Conservation (phyloP, 2,329 filamentous ascomycete species). For the Aspergillus ibericus region DNA sequence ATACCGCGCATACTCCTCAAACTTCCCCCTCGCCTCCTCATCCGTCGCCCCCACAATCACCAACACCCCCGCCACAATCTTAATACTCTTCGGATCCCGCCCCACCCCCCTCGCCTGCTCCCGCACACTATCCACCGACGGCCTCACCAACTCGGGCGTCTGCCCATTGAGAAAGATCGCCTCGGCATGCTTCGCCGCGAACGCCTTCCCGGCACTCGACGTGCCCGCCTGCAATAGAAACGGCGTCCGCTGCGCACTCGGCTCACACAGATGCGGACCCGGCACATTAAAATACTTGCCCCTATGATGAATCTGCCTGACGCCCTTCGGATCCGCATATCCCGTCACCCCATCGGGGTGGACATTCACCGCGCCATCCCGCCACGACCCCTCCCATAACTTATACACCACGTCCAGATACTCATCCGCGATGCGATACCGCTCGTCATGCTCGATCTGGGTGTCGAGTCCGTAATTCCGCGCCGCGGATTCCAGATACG, state of each 20-base stretch:
- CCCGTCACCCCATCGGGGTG: slow-evolving; percentile 15
- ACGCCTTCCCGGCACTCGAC: slow-evolving; percentile 47
- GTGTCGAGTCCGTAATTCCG: slow-evolving; percentile 48
- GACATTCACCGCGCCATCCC: slow-evolving; percentile 41
- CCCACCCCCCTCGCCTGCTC: slow-evolving; percentile 40
- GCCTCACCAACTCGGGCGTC: slow-evolving; percentile 42
- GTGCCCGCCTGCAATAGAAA: slow-evolving; percentile 52
- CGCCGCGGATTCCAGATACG: slow-evolving; percentile 50
- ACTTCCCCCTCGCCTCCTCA: slow-evolving; percentile 46
- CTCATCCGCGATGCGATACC: slow-evolving; percentile 51
- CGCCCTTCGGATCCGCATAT: slow-evolving; percentile 37
- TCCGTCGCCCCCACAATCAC: slow-evolving; percentile 48
- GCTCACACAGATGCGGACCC: slow-evolving; percentile 48
- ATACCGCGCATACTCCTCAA: slow-evolving; percentile 44
- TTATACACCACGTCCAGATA: slow-evolving; percentile 50
- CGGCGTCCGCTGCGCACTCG: slow-evolving; percentile 49
- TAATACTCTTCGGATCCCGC: slow-evolving; percentile 42
- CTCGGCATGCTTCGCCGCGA: slow-evolving; percentile 48
- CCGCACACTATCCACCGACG: slow-evolving; percentile 45
- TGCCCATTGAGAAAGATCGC: slow-evolving; percentile 51
- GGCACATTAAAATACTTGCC: slow-evolving; percentile 46
- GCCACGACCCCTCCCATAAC: slow-evolving; percentile 56
- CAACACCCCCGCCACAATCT: slow-evolving; percentile 47
- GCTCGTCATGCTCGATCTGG: slow-evolving; percentile 52
- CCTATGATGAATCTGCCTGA: slow-evolving; percentile 41